Evolutionary conservation across 305 asterid species (phyloP), one percentile per base, ranked within the genome.

Genomic region (Fraxinus ornus): DNA sequence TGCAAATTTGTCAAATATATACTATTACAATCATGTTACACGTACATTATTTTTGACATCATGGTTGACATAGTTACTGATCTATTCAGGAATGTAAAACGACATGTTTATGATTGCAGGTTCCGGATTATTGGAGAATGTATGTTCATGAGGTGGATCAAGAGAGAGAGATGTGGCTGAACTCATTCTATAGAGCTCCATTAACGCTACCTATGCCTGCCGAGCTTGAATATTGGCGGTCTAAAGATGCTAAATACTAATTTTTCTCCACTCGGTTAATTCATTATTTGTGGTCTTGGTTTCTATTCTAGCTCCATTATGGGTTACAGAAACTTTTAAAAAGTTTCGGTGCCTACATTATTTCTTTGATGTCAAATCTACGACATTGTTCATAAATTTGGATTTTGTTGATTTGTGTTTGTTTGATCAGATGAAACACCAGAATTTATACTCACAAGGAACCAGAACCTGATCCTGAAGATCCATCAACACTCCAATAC

Each of bases 191-290:
- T 73, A 91, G 89, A 91, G 94, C 98, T 78, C 99, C 98, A 77
- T 90, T 94, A 75, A 85, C 98, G 86, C 90, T 96, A 71, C 99
- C 98, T 79, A 93, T 93, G 98, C 99, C 99, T 84, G 81, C 98
- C 72, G 98, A 96, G 87, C 98, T 93, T 64, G 98, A 94, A 85
- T 86, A 93, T 76, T 96, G 98, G 97, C 94, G 99, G 98, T 76
- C 87, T 33, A 90, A 88, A 24, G 93, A 96, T 92, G 83, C 3
- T 57, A 57, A 15, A 70, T 83, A 4, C 41, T 1, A 28, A 5
- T 79, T 62, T 49, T 81, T 71, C 70, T 49, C n/a, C 22, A 73
- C 37, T 79, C 78, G 1, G 22, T 30, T 15, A 4, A 15, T 4
- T 70, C 41, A 32, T 70, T 26, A 10, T 12, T 26, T 0, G 0